Base-by-base conservation (phyloP, 75 land plant genomes). In the Cunninghamia lanceolata region DNA sequence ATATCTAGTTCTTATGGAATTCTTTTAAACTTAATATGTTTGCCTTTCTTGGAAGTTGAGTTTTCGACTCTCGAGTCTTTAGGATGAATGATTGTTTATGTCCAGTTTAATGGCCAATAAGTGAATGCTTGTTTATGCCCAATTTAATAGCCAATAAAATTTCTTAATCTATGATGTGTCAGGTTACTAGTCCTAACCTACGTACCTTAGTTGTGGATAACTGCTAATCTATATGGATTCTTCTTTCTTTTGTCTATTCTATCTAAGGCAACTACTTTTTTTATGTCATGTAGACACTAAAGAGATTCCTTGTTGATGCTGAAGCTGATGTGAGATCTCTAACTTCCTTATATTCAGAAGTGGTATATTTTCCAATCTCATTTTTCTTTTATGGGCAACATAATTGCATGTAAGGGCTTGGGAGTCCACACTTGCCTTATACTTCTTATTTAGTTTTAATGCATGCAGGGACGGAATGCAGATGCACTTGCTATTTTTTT, bases 401-500 rank as follows among this genome's bases (percentile, higher is more conserved):
- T 80, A 45, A 80, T 80, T 43, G 45, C 32, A 30, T 79, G 34
- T 50, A 80, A 43, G 74, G 89, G 84, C 82, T 78, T 0, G 70
- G 50, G 76, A 8, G 34, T 80, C 16, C 34, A 80, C 50, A 80
- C 47, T 80, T 28, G 30, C 50, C 30, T 40, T 28, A 90, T 88
- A 56, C 52, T 80, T 45, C 21, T 13, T 77, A 70, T 85, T n/a
- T 83, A 56, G 21, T 47, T 34, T 56, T 40, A 39, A 35, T 84
- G 43, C 34, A 34, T 75, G 38, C 87, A 86, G 87, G 78, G 79
- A 35, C 71, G 54, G 36, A 88, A 66, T 89, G 97, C 97, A 54
- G 97, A 97, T 92, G 93, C 97, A 42, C 85, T 97, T 71, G 95
- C 96, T 68, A 90, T 87, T 74, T 97, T 94, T 90, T 95, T 97